A percentile compares a stretch with the other conserved stretches of the same genome.
These are phyloP conservation scores for Wickerhamomyces sp. DNA, from an alignment of 1,139 yeast species.

Conservation along the genomic window DNA sequence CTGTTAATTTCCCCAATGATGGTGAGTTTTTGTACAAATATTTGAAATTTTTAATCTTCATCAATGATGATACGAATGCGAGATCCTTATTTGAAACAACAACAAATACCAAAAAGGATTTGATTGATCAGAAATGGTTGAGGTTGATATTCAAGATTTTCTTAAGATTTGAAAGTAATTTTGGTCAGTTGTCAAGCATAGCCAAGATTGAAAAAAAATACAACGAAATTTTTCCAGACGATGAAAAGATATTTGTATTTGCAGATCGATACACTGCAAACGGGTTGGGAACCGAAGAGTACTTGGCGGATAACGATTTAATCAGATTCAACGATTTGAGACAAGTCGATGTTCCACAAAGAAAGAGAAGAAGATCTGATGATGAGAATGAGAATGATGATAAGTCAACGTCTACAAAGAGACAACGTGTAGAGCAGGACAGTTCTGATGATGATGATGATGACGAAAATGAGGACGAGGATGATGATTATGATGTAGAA, in stretches of 20 bases:
- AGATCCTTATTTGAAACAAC: conserved; percentile 77
- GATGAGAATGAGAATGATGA: conserved; percentile 3
- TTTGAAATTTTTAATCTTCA: conserved; percentile 63
- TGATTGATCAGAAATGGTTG: conserved; percentile 26
- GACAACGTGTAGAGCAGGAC: conserved; percentile 1
- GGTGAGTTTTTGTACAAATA: conserved; percentile 66
- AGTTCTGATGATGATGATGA: too few species aligned
- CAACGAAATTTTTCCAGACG: conserved; percentile 60
- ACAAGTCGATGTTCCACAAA: conserved; percentile 4
- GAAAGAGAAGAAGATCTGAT: conserved; percentile 12
- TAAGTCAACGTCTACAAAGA: not conserved
- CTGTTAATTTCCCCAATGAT: conserved; percentile 33
- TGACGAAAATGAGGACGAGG: conserved; percentile 1
- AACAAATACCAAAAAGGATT: conserved; percentile 26
- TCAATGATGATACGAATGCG: conserved; percentile 76
- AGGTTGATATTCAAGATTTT: conserved; percentile 42
- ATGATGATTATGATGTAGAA: not conserved
- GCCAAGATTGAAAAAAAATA: conserved; percentile 63
- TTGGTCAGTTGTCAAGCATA: conserved; percentile 67
- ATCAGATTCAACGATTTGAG: conserved; percentile 18
- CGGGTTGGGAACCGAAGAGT: conserved; percentile 16
- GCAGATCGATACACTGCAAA: conserved; percentile 33
- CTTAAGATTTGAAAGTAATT: conserved; percentile 48
- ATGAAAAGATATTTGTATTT: conserved; percentile 29
- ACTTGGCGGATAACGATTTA: conserved; percentile 16